A percentile compares a stretch with the other conserved stretches of the same genome.
Conservation (phyloP, 2,329 filamentous ascomycete species). For the Diaporthe sp. region DNA sequence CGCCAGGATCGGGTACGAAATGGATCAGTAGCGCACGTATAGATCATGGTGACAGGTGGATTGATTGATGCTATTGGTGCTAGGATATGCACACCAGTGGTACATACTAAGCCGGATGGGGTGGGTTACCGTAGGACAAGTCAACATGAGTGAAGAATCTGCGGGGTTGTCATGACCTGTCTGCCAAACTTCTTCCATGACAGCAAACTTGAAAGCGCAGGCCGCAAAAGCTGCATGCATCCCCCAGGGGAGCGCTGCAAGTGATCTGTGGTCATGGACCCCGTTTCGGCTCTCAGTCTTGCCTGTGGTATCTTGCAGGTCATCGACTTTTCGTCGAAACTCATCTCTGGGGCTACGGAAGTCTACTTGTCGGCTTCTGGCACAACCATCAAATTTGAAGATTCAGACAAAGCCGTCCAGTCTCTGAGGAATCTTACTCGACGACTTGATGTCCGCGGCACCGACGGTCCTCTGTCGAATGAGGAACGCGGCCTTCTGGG, state of each 20-base stretch:
- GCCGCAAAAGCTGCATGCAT: neutral
- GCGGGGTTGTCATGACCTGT: neutral
- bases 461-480: neutral
- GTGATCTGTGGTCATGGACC: neutral
- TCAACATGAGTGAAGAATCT: neutral
- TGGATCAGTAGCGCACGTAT: no score
- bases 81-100: neutral
- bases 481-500: slow-evolving; percentile 4
- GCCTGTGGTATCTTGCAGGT: slow-evolving; percentile 11
- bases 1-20: no score
- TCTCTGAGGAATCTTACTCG: neutral
- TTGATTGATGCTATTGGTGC: neutral
- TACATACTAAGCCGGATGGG: neutral
- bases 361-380: slow-evolving; percentile 18
- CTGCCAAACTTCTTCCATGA: neutral
- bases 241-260: no score
- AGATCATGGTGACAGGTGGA: neutral
- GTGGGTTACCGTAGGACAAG: neutral
- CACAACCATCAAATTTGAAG: neutral
- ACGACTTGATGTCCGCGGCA: neutral
- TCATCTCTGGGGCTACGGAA: slow-evolving; percentile 8
- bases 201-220: neutral
- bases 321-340: slow-evolving; percentile 5
- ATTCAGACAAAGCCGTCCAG: neutral
- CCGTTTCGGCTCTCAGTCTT: slow-evolving; percentile 1